Evolutionary conservation across 768 basidiomycete genomes (phyloP), one percentile per base, ranked within the genome.

Genomic region (Serendipita sp.): DNA sequence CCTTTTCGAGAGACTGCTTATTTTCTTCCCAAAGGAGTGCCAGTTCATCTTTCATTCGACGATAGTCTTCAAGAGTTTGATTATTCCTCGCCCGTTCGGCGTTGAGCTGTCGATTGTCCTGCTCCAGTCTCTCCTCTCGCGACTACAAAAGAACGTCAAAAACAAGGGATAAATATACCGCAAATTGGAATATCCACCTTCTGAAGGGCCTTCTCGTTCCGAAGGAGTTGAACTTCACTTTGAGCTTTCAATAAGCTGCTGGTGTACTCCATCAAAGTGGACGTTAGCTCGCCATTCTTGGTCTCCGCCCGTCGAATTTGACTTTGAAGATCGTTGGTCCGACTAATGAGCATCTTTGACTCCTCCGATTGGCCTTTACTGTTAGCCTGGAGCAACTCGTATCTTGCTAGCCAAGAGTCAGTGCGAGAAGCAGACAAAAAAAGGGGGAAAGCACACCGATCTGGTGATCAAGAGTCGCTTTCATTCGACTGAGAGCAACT

Each of bases 21-120:
- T 91, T 94, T 79, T 98, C 95, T 0, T 92, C 93, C 44, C 87
- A 83, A 17, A 96, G 79, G 70, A 90, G 94, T 2, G 89, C 87
- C 66, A 78, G 81, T 68, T 97, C 94, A 66, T 88, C 90, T 9
- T 90, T 82, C 42, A 92, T 75, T 63, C 88, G 84, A 65, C 53
- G 53, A 28, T 58, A 58, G n/a, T 58, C 53, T 31, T 58, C 53
- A 7, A 58, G 53, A 33, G 53, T 58, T n/a, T 58, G 53, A 28
- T 58, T 58, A 31, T 58, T 58, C 17, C 53, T 22, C 7, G 53
- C 17, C 7, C 53, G 53, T 28, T 58, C 53, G 20, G 53, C 53
- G 28, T 58, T 20, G 22, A 58, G 30, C 53, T 58, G 53, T 22
- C 53, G 53, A 33, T 58, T 58, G 9, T 58, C 53, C 30, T 58